Percentiles rank a stretch among this genome's conserved stretches.
Evolutionary conservation across 345 rosid genomes (phyloP).

Genomic region (Combretum micranthum): DNA sequence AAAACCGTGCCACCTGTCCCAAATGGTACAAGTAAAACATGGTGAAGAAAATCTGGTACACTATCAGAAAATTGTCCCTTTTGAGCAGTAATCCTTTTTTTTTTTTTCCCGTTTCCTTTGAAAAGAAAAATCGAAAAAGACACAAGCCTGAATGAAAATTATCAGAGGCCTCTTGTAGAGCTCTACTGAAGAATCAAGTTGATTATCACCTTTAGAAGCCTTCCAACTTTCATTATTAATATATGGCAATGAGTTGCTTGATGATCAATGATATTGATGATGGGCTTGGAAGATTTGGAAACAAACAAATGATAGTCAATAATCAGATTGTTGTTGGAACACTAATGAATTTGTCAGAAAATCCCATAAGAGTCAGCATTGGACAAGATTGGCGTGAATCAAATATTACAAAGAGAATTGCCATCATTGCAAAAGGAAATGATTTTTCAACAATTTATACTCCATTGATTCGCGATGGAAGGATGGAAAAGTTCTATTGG

Average conservation of each 20-base stretch:
- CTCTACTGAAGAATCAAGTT: constrained; percentile 79
- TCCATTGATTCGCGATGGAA: constrained; percentile 96
- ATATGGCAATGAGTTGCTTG: constrained; percentile 92
- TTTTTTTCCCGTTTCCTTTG: constrained; percentile 39
- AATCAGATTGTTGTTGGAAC: constrained; percentile 93
- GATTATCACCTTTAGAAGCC: constrained; percentile 41
- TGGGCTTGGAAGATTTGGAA: constrained; percentile 95
- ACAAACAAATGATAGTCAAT: constrained; percentile 91
- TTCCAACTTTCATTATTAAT: constrained; percentile 34
- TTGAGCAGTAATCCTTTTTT: too few species aligned
- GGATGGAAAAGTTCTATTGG: constrained; percentile 98
- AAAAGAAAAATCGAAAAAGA: constrained; percentile 56
- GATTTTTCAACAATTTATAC: constrained; percentile 86
- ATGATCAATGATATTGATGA: constrained; percentile 97
- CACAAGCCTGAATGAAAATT: constrained; percentile 51
- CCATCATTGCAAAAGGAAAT: constrained; percentile 84
- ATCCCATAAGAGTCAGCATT: constrained; percentile 88
- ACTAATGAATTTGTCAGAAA: constrained; percentile 84
- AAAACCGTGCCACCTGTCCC: too few species aligned
- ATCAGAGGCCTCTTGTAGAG: constrained; percentile 35
- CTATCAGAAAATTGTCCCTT: too few species aligned
- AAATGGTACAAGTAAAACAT: too few species aligned
- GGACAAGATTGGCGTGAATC: constrained; percentile 97
- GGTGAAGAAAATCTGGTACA: too few species aligned
- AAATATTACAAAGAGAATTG: constrained; percentile 71